Evolutionary conservation across 2,329 filamentous ascomycete species (phyloP).

Genomic region (Aspergillus intermedius): DNA sequence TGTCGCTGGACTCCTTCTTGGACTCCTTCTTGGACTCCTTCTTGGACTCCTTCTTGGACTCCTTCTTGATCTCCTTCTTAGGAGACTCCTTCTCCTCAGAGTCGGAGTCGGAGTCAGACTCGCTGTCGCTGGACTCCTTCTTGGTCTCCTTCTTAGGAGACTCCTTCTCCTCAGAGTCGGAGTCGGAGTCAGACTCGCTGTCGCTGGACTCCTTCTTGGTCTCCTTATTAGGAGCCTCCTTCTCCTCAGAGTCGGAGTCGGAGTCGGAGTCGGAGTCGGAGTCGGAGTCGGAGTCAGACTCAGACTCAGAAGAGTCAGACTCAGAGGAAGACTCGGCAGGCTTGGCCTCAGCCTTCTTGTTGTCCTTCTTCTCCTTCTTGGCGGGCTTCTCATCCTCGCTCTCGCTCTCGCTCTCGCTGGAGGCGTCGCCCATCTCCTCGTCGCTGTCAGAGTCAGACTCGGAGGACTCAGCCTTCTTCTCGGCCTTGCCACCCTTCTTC

Average conservation of each 20-base stretch:
- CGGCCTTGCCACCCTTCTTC: not conserved
- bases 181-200: conserved; percentile 13
- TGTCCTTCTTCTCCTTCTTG: conserved; percentile 30
- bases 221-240: conserved; percentile 17
- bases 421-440: conserved; percentile 17
- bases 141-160: too few relatives aligned
- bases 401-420: conserved; percentile 19
- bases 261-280: conserved; percentile 11
- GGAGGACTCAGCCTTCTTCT: conserved; percentile 16
- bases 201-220: conserved; percentile 21
- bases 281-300: conserved; percentile 8
- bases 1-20: too few relatives aligned
- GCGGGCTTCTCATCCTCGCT: conserved; percentile 31
- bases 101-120: conserved; percentile 11
- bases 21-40: too few relatives aligned
- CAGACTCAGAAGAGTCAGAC: conserved; percentile 26
- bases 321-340: conserved; percentile 18
- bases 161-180: too few relatives aligned
- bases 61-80: too few relatives aligned
- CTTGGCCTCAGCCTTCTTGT: conserved; percentile 13
- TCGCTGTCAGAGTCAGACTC: conserved; percentile 24
- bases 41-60: too few relatives aligned
- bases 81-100: too few relatives aligned
- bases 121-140: too few relatives aligned
- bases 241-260: conserved; percentile 10